Evolutionary conservation across 768 basidiomycete genomes (phyloP).

Genomic region (Exsudoporus frostii): DNA sequence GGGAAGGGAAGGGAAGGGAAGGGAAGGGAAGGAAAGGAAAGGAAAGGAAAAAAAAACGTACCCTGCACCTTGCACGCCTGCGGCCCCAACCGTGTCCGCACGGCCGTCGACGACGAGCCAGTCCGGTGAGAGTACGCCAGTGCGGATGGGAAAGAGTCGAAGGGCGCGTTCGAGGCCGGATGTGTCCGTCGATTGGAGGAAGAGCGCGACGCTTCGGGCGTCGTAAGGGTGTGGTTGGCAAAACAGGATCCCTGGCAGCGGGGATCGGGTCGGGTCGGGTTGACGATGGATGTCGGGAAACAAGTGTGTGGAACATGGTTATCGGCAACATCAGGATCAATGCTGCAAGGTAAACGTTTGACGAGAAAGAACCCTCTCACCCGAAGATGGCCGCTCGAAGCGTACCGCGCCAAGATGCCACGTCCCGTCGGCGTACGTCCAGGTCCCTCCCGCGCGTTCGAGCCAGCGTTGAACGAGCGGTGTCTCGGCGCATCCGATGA

Average conservation of each 20-base stretch:
- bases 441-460: slow-evolving; percentile 10
- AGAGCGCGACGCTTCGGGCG: slow-evolving; percentile 39
- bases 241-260: slow-evolving; percentile 48
- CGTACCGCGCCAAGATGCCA: slow-evolving; percentile 14
- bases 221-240: slow-evolving; percentile 42
- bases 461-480: slow-evolving; percentile 35
- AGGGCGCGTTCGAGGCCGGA: slow-evolving; percentile 62
- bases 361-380: background rate
- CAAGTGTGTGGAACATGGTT: too few species aligned
- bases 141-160: slow-evolving; percentile 81
- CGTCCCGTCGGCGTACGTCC: slow-evolving; percentile 19
- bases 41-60: slow-evolving; percentile 32
- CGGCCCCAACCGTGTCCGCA: slow-evolving; percentile 61
- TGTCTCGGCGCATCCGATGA: slow-evolving; percentile 47
- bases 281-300: background rate
- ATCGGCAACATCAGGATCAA: background rate
- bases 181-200: slow-evolving; percentile 57
- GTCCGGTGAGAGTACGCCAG: slow-evolving; percentile 72
- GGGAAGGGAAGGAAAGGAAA: too few species aligned
- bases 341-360: background rate
- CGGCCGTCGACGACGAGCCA: slow-evolving; percentile 64
- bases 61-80: slow-evolving; percentile 78
- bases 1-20: too few species aligned
- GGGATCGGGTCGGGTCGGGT: background rate
- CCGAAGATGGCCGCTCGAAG: slow-evolving; percentile 23